Base-by-base conservation (phyloP, 2,329 filamentous ascomycete genomes). In the Phialemoniopsis sp. region DNA sequence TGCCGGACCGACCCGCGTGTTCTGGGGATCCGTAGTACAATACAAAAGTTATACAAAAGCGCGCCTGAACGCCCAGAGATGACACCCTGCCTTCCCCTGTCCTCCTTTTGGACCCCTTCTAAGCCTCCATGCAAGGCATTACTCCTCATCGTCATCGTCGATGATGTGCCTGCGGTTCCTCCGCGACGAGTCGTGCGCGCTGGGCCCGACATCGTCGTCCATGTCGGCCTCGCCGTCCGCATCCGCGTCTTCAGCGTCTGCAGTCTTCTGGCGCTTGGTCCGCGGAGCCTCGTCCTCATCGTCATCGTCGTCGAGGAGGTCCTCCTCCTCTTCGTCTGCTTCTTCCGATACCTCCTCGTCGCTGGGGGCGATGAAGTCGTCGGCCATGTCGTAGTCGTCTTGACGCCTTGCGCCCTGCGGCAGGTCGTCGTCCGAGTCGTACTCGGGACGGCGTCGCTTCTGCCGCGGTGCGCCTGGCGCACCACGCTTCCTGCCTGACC, bases 361-460 rank as follows among this genome's bases (percentile, higher is more conserved):
- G 51, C 83, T 89, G 4, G 72, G 72, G 4, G 84, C 87, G 40
- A 91, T 76, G 56, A 91, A 91, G 41, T 84, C 87, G 53, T 91
- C 87, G 28, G 85, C 85, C 55, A 84, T 74, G 46, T 90, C 86
- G 55, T 91, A 91, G 50, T 88, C 84, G 47, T 90, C 84, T 43
- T 83, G 75, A 38, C 78, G 76, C 26, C 73, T 73, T 34, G 68
- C 68, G 26, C 79, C 77, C 29, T 76, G 73, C 13, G 79, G 78
- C 29, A 82, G 69, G 43, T 87, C 85, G 49, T 88, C 85, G 51
- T 89, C 87, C 8, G 87, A 87, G 52, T 90, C 85, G 44, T 88
- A 86, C 49, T 87, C 85, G 43, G 72, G 68, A 30, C 72, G 69
- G 26, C 71, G 69, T 52, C 72, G 68, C 62, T 76, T 78, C 34